These are phyloP conservation scores for Trifolium repens DNA, from an alignment of 306 rosid genomes.

Conservation along the genomic window DNA sequence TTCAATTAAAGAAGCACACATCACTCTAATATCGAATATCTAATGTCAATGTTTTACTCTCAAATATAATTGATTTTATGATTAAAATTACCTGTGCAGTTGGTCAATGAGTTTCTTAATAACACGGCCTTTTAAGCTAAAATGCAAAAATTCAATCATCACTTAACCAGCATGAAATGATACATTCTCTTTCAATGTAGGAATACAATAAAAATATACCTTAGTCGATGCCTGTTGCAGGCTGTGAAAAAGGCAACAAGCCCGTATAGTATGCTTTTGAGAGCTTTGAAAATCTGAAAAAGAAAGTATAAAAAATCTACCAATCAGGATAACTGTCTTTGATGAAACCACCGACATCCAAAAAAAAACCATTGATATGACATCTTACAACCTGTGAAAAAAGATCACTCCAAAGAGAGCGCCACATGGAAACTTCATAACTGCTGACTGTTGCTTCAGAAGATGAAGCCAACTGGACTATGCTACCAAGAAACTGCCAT, in stretches of 20 bases:
- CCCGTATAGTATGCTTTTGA: constrained; percentile 84
- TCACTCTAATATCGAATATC: constrained; percentile 1
- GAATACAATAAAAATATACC: constrained; percentile 55
- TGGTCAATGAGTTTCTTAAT: neutral
- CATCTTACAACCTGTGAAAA: constrained; percentile 75
- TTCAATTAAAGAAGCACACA: constrained; percentile 7
- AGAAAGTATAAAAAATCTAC: constrained; percentile 13
- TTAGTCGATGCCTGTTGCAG: constrained; percentile 96
- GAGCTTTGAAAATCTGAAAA: constrained; percentile 86
- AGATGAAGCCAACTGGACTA: constrained; percentile 70
- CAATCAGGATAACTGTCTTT: constrained; percentile 40
- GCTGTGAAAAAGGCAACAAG: constrained; percentile 85
- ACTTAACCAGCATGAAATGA: constrained; percentile 20
- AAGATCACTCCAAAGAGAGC: constrained; percentile 90
- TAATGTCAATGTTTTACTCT: neutral
- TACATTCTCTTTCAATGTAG: constrained; percentile 28
- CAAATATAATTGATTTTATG: constrained; percentile 25
- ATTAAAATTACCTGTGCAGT: neutral
- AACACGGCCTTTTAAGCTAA: neutral
- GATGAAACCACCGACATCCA: constrained; percentile 15
- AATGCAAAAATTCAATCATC: constrained; percentile 26
- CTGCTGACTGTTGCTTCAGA: constrained; percentile 68
- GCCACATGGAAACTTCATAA: constrained; percentile 82
- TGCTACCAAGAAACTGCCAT: constrained; percentile 61
- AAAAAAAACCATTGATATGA: constrained; percentile 19